Evolutionary conservation across 306 rosid genomes (phyloP).

Genomic region (Cucumis sativus): Cucumber_9930_V3 NC_026655.2:4799001-4799500

Average conservation of each 20-base stretch:
- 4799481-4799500: conserved; percentile 31
- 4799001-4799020: conserved; percentile 16
- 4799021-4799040: conserved; percentile 21
- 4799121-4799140: conserved; percentile 13
- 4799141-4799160: conserved; percentile 24
- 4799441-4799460: conserved; percentile 39
- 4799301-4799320: conserved; percentile 22
- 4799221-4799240: conserved; percentile 24
- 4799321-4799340: conserved; percentile 19
- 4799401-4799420: conserved; percentile 39
- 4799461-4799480: conserved; percentile 21
- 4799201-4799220: conserved; percentile 30
- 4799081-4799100: conserved; percentile 16
- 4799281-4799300: conserved; percentile 35
- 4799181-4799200: conserved; percentile 28
- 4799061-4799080: neutral
- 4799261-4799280: conserved; percentile 43
- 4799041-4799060: conserved; percentile 18
- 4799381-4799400: conserved; percentile 20
- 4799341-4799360: conserved; percentile 21
- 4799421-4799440: conserved; percentile 30
- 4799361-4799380: conserved; percentile 22
- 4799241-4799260: conserved; percentile 37
- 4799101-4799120: conserved; percentile 20
- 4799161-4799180: conserved; percentile 35